Evolutionary conservation across 2,329 filamentous ascomycete genomes (phyloP), one percentile per base, ranked within the genome.

Genomic region (Reticulascus tulasneorum): DNA sequence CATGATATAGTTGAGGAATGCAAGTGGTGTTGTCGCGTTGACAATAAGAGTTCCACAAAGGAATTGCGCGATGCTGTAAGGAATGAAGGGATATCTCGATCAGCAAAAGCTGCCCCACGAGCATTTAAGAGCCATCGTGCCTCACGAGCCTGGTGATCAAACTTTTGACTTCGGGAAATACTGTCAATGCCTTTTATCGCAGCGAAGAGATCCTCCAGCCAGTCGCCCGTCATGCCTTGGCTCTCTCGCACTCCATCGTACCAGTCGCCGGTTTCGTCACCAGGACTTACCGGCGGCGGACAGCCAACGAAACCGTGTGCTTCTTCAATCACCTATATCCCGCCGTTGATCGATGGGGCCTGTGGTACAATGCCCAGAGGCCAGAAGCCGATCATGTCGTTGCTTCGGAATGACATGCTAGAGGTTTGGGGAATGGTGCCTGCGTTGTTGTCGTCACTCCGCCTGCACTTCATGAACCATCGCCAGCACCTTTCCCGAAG

Each of bases 311-410:
- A 46, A 23, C 37, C 39, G 22, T 44, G 33, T 11, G 40, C 37
- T 5, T 38, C 48, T 4, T 47, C 50, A 5, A 40, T 60, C 15
- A 58, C 53, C 0, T 63, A 58, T 42, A 54, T 62, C 31, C 58
- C 59, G 12, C 52, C 59, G 1, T 49, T 63, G 7, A 56, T 58
- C 38, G 59, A 63, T 33, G 53, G 55, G 4, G 54, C 58, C 0
- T 57, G 54, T 34, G 57, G 59, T 10, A 63, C 58, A 2, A 46
- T 49, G 8, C 56, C 56, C 1, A 49, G 53, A 12, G 43, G 44
- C 6, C 52, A 52, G 39, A 45, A 50, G 22, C 47, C 49, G 2
- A 33, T 48, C 4, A 29, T 40, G 32, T 15, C 42, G 11, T 38
- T 52, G 30, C 29, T 57, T 21, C 42, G 47, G 7, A 42, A 45